Evolutionary conservation across 352 stramenopile genomes (phyloP).

Genomic region (Globisporangium viniferum): DNA sequence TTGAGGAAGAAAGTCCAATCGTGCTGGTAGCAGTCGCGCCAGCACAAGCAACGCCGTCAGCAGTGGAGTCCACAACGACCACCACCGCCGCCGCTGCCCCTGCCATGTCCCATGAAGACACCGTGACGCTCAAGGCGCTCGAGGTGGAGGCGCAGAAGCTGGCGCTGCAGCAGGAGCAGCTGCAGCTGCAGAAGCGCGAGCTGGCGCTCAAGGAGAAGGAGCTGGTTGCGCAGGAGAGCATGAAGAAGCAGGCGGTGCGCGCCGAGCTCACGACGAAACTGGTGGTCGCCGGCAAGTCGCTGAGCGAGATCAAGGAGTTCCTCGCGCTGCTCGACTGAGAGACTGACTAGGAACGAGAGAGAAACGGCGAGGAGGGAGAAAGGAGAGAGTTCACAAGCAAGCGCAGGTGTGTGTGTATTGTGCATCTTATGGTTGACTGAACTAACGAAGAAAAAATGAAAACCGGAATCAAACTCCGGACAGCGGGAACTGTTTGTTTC

Average conservation of each 20-base stretch:
- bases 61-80: neutral
- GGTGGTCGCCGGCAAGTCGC: neutral
- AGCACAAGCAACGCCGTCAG: neutral
- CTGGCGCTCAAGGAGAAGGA: conserved; percentile 41
- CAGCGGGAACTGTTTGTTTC: too few species aligned
- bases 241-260: conserved; percentile 12
- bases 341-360: neutral
- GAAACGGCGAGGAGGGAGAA: neutral
- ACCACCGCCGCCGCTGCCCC: neutral
- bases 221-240: conserved; percentile 30
- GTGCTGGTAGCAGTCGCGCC: neutral
- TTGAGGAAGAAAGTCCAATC: neutral
- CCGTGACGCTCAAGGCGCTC: conserved; percentile 13
- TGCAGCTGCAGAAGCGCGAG: conserved; percentile 31
- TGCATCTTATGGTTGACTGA: neutral
- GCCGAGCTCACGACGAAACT: conserved; percentile 5
- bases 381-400: neutral
- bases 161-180: conserved; percentile 26
- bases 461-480: too few species aligned
- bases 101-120: neutral
- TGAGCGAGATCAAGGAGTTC: conserved; percentile 6
- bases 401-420: neutral
- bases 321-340: conserved; percentile 1
- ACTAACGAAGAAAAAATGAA: neutral
- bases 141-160: conserved; percentile 40